Evolutionary conservation across 1,284 basidiomycete species (phyloP).

Genomic region (Trametes sp.): DNA sequence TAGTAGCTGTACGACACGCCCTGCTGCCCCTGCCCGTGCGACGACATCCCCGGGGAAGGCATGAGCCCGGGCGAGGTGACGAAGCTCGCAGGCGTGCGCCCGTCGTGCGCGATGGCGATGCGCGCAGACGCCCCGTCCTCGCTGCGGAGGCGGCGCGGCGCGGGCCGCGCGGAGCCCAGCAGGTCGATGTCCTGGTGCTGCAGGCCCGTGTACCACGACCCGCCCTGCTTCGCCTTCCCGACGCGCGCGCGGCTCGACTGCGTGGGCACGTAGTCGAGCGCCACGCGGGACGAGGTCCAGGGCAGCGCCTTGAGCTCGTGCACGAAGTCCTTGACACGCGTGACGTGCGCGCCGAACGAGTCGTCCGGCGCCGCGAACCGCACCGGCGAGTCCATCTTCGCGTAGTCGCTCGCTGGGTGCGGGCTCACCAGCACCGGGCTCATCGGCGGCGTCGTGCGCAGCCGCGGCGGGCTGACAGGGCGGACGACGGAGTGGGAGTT

Average conservation of each 20-base stretch:
- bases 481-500: constrained; percentile 6
- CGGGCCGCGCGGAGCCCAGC: constrained; percentile 30
- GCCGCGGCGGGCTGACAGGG: constrained; percentile 27
- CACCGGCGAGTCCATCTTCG: constrained; percentile 39
- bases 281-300: constrained; percentile 42
- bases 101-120: constrained; percentile 25
- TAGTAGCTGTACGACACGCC: constrained; percentile 34
- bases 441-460: constrained; percentile 7
- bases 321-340: constrained; percentile 41
- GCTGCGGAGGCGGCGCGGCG: constrained; percentile 23
- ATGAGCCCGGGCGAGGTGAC: constrained; percentile 30
- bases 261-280: constrained; percentile 40
- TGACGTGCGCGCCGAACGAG: constrained; percentile 41
- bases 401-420: constrained; percentile 42
- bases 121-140: constrained; percentile 17
- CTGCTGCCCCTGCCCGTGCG: constrained; percentile 34
- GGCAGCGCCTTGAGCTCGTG: constrained; percentile 42
- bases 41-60: constrained; percentile 34
- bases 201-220: constrained; percentile 43
- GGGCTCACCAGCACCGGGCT: constrained; percentile 33
- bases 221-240: constrained; percentile 29
- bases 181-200: constrained; percentile 42
- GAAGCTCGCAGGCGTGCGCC: constrained; percentile 29
- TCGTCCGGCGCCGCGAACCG: constrained; percentile 34
- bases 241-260: constrained; percentile 37